Base-by-base conservation (phyloP, 2,329 filamentous ascomycete genomes). In the Bertia moriformis region DNA sequence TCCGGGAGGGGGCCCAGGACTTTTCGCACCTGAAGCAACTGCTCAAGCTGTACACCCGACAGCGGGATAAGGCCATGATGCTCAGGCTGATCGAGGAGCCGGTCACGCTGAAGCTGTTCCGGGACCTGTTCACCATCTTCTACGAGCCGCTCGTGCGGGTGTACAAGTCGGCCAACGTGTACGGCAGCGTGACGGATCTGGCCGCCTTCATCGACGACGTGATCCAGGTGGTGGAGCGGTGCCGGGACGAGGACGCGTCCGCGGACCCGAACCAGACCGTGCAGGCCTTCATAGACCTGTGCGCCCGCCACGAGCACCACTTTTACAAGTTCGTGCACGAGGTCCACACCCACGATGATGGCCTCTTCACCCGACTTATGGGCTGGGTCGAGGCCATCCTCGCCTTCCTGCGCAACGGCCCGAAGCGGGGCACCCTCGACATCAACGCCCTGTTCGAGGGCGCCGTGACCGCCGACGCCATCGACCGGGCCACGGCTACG, bases 311-410 rank as follows among this genome's bases (percentile, higher is more conserved):
- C 56, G 86, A 98, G 59, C 78, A 93, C 55, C 93, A 93, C 60
- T 89, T 98, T 55, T 98, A 96, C 71, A 96, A 94, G 57, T 98
- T 98, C 56, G 83, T 98, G 3, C 91, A 98, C 57, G 91, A 98
- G 60, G 89, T 98, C 1, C 91, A 98, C 54, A 78, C 84, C 4
- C 89, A 98, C 51, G 91, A 98, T 56, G 93, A 98, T 45, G 91
- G 91, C 1, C 73, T 98, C 1, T 98, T 98, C 50, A 88, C 87
- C 24, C 84, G 93, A 50, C 71, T 98, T 39, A 98, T 98, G 91
- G 78, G 78, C 18, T 96, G 91, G 91, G 79, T 96, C 36, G 91
- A 98, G 61, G 83, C 82, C 24, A 96, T 98, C 42, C 72, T 98
- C 4, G 84, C 91, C 44, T 98, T 96, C 60, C 65, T 98, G 20